Evolutionary conservation across 805 yeast genomes (phyloP).

Genomic region (Cyberlindnera misumaiensis): DNA sequence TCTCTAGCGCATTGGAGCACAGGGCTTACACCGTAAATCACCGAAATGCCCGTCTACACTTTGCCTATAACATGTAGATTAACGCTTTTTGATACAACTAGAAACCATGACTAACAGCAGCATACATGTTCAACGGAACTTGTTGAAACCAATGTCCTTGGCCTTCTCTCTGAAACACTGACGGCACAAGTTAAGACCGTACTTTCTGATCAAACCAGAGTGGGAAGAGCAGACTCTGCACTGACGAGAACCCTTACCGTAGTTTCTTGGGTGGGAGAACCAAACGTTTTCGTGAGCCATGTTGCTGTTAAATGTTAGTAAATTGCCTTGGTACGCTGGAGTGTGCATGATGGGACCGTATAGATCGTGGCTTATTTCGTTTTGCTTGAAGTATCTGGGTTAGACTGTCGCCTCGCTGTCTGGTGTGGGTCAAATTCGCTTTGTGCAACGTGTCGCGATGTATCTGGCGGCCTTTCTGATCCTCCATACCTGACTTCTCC

Average conservation of each 20-base stretch:
- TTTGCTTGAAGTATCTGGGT: too few species aligned
- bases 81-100: constrained; percentile 16
- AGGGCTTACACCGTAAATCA: too few species aligned
- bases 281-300: constrained; percentile 99
- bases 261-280: constrained; percentile 99
- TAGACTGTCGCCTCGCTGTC: too few species aligned
- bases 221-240: constrained; percentile 99
- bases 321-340: not conserved
- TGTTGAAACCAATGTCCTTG: constrained; percentile 97
- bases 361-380: too few species aligned
- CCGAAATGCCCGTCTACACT: too few species aligned
- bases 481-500: too few species aligned
- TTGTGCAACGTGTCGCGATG: too few species aligned
- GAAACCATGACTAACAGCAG: constrained; percentile 15
- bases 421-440: too few species aligned
- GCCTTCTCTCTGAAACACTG: constrained; percentile 99
- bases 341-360: too few species aligned
- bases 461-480: too few species aligned
- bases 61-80: constrained; percentile 1
- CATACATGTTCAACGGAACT: constrained; percentile 71
- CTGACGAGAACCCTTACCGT: constrained; percentile 99
- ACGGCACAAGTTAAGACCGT: constrained; percentile 99
- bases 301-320: constrained; percentile 36
- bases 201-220: constrained; percentile 99
- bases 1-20: too few species aligned